These are phyloP conservation scores for Beta macrorhiza DNA, from an alignment of 179 eudicot species.

Conservation along the genomic window DNA sequence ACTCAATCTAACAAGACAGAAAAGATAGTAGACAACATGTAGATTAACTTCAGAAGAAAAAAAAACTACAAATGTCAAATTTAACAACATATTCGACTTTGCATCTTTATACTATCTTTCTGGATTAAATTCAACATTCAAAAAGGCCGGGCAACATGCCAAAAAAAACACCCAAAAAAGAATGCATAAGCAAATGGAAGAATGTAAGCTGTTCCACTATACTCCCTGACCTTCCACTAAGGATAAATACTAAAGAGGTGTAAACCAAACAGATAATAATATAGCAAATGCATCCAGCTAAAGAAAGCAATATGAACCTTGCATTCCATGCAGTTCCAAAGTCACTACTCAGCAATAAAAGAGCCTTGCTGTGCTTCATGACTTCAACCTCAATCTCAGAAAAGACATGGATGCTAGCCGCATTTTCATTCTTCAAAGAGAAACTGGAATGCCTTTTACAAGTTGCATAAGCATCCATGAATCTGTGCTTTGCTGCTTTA, in stretches of 20 bases:
- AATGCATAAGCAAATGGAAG: not conserved
- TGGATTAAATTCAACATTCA: not conserved
- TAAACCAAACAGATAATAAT: not conserved
- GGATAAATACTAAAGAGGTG: not conserved
- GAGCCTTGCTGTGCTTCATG: conserved; percentile 76
- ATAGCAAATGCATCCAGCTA: conserved; percentile 10
- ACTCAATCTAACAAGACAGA: not conserved
- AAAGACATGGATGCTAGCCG: conserved; percentile 23
- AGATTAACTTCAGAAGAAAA: not conserved
- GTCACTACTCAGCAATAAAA: conserved; percentile 76
- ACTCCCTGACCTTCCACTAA: not conserved
- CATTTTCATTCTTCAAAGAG: conserved; percentile 21
- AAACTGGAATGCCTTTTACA: conserved; percentile 32
- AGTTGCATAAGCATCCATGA: conserved; percentile 44
- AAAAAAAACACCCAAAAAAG: not conserved
- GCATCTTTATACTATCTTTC: not conserved
- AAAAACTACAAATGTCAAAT: not conserved
- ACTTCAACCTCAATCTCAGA: conserved; percentile 48
- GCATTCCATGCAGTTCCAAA: conserved; percentile 93
- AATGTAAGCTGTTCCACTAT: not conserved
- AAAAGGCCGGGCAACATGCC: not conserved
- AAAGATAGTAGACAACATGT: not conserved
- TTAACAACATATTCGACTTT: not conserved
- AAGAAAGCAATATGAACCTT: conserved; percentile 46
- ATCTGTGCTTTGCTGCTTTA: conserved; percentile 53